Conservation (phyloP, 352 stramenopile species). For the Globisporangium cylindrosporum region DNA sequence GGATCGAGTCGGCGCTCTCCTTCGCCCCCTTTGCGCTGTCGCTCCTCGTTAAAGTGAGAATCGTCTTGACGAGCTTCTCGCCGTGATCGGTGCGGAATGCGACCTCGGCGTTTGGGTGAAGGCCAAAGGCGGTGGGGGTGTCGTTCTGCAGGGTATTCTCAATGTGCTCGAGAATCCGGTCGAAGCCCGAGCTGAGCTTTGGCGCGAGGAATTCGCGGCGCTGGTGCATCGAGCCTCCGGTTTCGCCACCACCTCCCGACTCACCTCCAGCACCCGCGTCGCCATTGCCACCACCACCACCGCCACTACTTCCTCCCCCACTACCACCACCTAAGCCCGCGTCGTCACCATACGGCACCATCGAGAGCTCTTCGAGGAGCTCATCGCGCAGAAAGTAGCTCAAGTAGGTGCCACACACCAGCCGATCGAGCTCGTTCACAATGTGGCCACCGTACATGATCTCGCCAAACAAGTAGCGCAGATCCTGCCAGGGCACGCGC, state of each 20-base stretch:
- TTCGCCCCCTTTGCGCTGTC: conserved; percentile 23
- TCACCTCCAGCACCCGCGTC: conserved; percentile 18
- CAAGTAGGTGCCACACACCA: conserved; percentile 83
- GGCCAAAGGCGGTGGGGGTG: conserved; percentile 83
- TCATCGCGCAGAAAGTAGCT: conserved; percentile 88
- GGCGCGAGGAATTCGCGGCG: conserved; percentile 67
- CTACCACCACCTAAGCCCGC: conserved; percentile 20
- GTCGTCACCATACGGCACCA: conserved; percentile 81
- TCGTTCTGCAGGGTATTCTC: conserved; percentile 81
- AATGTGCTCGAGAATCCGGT: conserved; percentile 88
- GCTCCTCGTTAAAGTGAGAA: conserved; percentile 65
- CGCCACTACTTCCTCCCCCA: conserved; percentile 16
- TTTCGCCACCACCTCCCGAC: conserved; percentile 13
- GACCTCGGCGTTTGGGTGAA: conserved; percentile 94
- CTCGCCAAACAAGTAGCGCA: conserved; percentile 96
- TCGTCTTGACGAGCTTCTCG: conserved; percentile 70
- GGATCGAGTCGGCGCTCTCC: conserved; percentile 53
- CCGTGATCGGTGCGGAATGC: conserved; percentile 87
- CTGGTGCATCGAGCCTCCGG: conserved; percentile 21
- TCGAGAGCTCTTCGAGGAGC: conserved; percentile 86
- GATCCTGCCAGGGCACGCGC: conserved; percentile 89
- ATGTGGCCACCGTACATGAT: conserved; percentile 98
- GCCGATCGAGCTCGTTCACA: conserved; percentile 91
- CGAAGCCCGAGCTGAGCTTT: conserved; percentile 65
- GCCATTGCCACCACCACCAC: conserved; percentile 26